A percentile compares a stretch with the other conserved stretches of the same genome.
These are phyloP conservation scores for Annona cherimola DNA, from an alignment of 164 flowering plant species.

Conservation along the genomic window DNA sequence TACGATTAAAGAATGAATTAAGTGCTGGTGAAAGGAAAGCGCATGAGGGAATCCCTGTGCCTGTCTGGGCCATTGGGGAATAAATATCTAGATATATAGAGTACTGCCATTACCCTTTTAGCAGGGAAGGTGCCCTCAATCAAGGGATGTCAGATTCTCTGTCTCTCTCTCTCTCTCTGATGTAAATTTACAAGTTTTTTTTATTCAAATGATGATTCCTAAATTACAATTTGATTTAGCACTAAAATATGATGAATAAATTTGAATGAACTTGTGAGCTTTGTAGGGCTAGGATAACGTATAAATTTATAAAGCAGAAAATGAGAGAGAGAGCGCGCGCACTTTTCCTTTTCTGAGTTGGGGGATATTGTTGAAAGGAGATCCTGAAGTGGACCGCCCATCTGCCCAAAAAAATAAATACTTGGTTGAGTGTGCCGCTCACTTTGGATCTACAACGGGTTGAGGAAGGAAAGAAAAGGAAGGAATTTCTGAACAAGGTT, in stretches of 20 bases:
- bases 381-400: not conserved
- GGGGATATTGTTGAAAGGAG: not conserved
- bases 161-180: not conserved
- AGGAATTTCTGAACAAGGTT: not conserved
- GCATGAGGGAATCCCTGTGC: not conserved
- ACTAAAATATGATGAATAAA: too few species aligned
- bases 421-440: constrained; percentile 9
- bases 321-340: not conserved
- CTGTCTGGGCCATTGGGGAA: not conserved
- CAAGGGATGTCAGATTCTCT: not conserved
- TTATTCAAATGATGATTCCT: too few species aligned
- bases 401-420: not conserved
- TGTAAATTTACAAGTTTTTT: too few species aligned
- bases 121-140: not conserved
- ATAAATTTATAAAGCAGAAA: too few species aligned
- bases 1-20: too few species aligned
- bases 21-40: not conserved
- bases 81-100: too few species aligned
- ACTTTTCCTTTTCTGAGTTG: not conserved
- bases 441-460: not conserved
- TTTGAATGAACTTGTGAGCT: too few species aligned
- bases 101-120: not conserved
- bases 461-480: not conserved
- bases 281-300: too few species aligned
- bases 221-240: too few species aligned